Conservation (phyloP, 352 stramenopile genomes). For the Pythium phragmitis region DNA sequence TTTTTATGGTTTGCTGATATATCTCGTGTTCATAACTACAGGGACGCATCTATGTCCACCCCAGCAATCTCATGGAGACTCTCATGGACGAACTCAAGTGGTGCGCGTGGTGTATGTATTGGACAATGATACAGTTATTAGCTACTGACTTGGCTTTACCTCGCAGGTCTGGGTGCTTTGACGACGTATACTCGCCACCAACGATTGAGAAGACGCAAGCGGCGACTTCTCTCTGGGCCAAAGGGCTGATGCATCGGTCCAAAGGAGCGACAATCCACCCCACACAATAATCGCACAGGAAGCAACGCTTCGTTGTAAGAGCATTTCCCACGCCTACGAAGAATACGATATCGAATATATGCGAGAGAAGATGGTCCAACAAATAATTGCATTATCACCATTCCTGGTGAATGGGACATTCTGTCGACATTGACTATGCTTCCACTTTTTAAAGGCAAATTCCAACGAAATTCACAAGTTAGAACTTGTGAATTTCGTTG, state of each 20-base stretch:
- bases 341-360: no score
- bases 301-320: no score
- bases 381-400: no score
- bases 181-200: conserved; percentile 40
- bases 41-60: conserved; percentile 36
- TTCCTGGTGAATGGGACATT: no score
- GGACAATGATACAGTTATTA: background rate
- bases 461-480: no score
- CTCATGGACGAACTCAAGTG: conserved; percentile 46
- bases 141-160: background rate
- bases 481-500: no score
- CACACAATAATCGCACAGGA: background rate
- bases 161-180: conserved; percentile 50
- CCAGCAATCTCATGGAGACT: conserved; percentile 33
- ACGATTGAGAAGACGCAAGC: conserved; percentile 39
- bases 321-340: no score
- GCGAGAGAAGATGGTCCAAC: no score
- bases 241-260: conserved; percentile 4
- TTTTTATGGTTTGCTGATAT: background rate
- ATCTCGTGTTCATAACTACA: conserved; percentile 17
- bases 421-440: no score
- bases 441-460: no score
- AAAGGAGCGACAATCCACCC: conserved; percentile 3
- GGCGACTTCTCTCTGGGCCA: background rate
- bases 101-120: conserved; percentile 25